Percentiles rank a stretch among this genome's conserved stretches.
These are phyloP conservation scores for Aspergillus persii DNA, from an alignment of 2,329 filamentous ascomycete species.

Conservation along the genomic window DNA sequence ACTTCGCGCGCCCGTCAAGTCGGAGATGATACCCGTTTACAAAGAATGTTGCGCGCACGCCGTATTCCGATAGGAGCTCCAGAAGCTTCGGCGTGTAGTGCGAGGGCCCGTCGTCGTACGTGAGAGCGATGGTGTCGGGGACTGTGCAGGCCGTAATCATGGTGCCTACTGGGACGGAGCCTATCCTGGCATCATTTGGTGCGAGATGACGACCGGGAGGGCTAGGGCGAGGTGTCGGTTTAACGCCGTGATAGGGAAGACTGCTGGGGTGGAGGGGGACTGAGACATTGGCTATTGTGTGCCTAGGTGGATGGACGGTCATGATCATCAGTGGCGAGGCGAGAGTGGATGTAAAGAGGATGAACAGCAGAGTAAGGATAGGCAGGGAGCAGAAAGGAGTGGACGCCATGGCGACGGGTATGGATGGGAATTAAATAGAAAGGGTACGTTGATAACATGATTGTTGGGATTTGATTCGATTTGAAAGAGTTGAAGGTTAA, in stretches of 20 bases:
- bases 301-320: neutral
- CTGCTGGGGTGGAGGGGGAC: neutral
- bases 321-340: neutral
- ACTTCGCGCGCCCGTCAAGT: conserved; percentile 22
- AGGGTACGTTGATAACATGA: neutral
- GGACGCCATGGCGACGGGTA: neutral
- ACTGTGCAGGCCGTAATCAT: conserved; percentile 41
- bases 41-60: conserved; percentile 65
- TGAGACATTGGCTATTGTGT: neutral
- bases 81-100: conserved; percentile 58
- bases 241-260: neutral
- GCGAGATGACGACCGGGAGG: neutral
- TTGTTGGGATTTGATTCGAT: neutral
- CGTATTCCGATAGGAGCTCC: conserved; percentile 55
- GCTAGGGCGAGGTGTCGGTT: neutral
- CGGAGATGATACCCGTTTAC: conserved; percentile 47
- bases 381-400: neutral
- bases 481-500: neutral
- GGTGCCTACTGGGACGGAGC: conserved; percentile 40
- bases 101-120: conserved; percentile 65
- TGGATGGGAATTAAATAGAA: neutral
- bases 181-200: neutral
- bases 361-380: neutral
- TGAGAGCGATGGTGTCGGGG: conserved; percentile 59
- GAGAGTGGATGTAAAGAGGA: neutral